Evolutionary conservation across 2,329 filamentous ascomycete species (phyloP).

Genomic region (Nothopassalora personata): DNA sequence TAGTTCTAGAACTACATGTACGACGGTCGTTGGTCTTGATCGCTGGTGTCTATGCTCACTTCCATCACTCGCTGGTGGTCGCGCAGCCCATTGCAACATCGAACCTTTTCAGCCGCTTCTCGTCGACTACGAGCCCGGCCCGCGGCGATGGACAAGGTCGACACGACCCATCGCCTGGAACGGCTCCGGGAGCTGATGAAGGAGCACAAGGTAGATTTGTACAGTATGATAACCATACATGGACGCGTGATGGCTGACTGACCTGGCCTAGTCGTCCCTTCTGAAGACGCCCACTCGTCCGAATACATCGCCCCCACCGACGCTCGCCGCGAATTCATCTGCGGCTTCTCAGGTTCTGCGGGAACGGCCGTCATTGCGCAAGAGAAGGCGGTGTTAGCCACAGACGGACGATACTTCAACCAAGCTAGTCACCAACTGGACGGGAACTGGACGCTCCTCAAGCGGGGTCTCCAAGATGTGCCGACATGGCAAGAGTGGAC

Average conservation of each 20-base stretch:
- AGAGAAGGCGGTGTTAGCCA: conserved; percentile 82
- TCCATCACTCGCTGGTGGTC: conserved; percentile 7
- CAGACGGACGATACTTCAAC: conserved; percentile 96
- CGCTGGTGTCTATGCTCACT: conserved; percentile 10
- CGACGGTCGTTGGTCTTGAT: neutral
- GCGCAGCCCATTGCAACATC: conserved; percentile 4
- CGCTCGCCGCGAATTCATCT: conserved; percentile 83
- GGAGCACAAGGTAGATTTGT: conserved; percentile 80
- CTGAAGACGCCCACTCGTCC: conserved; percentile 94
- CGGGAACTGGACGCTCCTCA: conserved; percentile 82
- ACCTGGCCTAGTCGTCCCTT: conserved; percentile 69
- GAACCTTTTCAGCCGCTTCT: conserved; percentile 21
- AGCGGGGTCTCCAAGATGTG: conserved; percentile 88
- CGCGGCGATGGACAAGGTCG: conserved; percentile 66
- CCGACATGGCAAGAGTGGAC: conserved; percentile 97
- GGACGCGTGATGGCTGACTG: conserved; percentile 35
- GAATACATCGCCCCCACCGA: conserved; percentile 98
- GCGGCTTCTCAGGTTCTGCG: conserved; percentile 89
- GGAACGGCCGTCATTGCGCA: conserved; percentile 85
- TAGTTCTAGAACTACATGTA: no score
- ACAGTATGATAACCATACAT: conserved; percentile 58
- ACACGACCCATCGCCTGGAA: conserved; percentile 71
- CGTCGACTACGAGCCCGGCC: conserved; percentile 11
- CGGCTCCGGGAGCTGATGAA: conserved; percentile 81
- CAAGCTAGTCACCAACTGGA: conserved; percentile 90